Conservation (phyloP, 2,329 filamentous ascomycete species). For the Penicillium decumbens region DNA sequence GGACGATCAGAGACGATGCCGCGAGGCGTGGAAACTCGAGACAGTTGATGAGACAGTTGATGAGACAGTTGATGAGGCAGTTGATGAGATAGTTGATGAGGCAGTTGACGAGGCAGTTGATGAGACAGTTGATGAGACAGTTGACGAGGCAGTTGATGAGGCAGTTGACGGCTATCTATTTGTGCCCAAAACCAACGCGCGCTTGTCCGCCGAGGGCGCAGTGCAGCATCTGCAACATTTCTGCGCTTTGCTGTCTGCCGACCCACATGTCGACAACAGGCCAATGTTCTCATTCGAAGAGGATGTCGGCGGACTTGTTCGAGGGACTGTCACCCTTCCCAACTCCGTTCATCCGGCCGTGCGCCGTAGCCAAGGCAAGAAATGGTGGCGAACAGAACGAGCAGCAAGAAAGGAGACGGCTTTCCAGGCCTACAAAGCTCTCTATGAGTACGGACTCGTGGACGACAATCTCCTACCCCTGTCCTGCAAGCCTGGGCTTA, state of each 20-base stretch:
- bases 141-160: constrained; percentile 31
- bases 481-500: constrained; percentile 29
- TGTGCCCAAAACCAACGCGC: constrained; percentile 50
- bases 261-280: constrained; percentile 56
- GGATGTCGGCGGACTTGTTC: constrained; percentile 14
- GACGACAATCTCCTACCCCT: constrained; percentile 72
- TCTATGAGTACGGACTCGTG: constrained; percentile 67
- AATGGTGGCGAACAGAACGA: constrained; percentile 64
- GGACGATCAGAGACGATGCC: constrained; percentile 55
- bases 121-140: constrained; percentile 40
- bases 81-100: no score
- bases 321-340: constrained; percentile 66
- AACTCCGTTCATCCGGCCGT: constrained; percentile 61
- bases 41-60: constrained; percentile 51
- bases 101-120: no score
- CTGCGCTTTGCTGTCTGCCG: constrained; percentile 58
- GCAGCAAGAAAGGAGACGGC: constrained; percentile 76
- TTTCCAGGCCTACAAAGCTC: constrained; percentile 68
- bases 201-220: constrained; percentile 68
- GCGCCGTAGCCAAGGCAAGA: constrained; percentile 50
- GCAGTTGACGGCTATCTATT: constrained; percentile 36
- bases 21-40: constrained; percentile 49
- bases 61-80: constrained; percentile 56
- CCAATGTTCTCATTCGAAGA: constrained; percentile 58
- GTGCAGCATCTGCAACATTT: constrained; percentile 77